Conservation (phyloP, 2,329 filamentous ascomycete genomes). For the Beauveria sp. region DNA sequence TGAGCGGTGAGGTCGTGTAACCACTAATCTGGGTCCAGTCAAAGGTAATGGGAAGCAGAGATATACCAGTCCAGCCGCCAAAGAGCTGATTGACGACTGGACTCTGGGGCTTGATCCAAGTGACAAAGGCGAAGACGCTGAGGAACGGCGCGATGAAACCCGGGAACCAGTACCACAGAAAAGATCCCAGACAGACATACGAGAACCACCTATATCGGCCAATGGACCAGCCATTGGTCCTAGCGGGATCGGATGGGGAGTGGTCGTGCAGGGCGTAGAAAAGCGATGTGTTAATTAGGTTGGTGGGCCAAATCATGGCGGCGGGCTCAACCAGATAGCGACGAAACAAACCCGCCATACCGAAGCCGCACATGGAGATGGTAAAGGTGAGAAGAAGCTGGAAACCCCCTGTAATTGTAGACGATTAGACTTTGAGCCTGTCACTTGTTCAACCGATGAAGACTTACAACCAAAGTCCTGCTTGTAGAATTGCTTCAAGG, state of each 20-base stretch:
- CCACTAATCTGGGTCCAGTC: constrained; percentile 35
- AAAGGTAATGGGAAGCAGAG: constrained; percentile 47
- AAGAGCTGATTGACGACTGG: constrained; percentile 48
- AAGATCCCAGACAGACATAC: constrained; percentile 34
- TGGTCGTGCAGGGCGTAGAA: constrained; percentile 38
- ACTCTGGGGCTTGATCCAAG: constrained; percentile 47
- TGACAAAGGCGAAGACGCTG: constrained; percentile 48
- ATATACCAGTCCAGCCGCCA: constrained; percentile 45
- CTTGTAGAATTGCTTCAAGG: constrained; percentile 31
- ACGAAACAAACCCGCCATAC: constrained; percentile 37
- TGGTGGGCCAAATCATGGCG: constrained; percentile 54
- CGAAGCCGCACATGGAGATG: constrained; percentile 31
- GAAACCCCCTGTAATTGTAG: constrained; percentile 42
- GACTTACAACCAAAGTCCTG: constrained; percentile 25
- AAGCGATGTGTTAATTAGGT: constrained; percentile 38
- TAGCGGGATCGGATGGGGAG: constrained; percentile 31
- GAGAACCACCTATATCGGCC: constrained; percentile 39
- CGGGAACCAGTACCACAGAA: constrained; percentile 47
- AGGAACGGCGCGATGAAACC: constrained; percentile 42
- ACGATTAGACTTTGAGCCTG: constrained; percentile 63
- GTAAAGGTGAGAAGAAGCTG: constrained; percentile 30
- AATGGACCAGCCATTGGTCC: constrained; percentile 37
- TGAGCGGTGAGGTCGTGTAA: constrained; percentile 34
- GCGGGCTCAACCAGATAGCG: constrained; percentile 51
- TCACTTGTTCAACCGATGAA: constrained; percentile 24